These are phyloP conservation scores for Sugiyamaella marilandica DNA, from an alignment of 805 yeast species.

Conservation along the genomic window DNA sequence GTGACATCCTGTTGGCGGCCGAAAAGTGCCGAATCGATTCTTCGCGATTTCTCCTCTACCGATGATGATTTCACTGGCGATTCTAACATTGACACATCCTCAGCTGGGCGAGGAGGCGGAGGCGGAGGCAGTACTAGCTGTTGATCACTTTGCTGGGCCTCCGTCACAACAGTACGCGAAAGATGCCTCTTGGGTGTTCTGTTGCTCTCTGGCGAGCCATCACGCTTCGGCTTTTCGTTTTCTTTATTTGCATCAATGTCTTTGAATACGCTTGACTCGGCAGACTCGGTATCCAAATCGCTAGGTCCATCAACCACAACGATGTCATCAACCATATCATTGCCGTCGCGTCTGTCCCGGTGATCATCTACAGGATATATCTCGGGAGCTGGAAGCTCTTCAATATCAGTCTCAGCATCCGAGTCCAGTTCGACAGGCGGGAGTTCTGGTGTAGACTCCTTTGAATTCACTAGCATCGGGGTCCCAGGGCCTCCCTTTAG, in stretches of 20 bases:
- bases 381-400: constrained; percentile 5
- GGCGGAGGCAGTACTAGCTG: neutral
- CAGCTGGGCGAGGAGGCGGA: neutral
- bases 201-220: constrained; percentile 2
- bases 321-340: neutral
- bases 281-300: neutral
- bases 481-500: neutral
- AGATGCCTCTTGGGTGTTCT: constrained; percentile 3
- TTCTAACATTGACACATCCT: neutral
- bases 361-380: neutral
- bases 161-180: constrained; percentile 3
- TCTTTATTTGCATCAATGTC: constrained; percentile 7
- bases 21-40: constrained; percentile 41
- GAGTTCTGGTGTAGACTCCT: neutral
- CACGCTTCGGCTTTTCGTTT: constrained; percentile 9
- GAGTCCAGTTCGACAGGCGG: constrained; percentile 14
- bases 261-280: neutral
- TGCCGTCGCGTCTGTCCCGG: neutral
- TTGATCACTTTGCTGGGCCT: neutral
- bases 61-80: neutral
- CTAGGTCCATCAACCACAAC: constrained; percentile 1
- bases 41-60: constrained; percentile 6
- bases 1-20: constrained; percentile 97
- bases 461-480: neutral
- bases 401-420: constrained; percentile 16